These are phyloP conservation scores for Podospora appendiculata DNA, from an alignment of 495 filamentous ascomycete genomes.

Conservation along the genomic window DNA sequence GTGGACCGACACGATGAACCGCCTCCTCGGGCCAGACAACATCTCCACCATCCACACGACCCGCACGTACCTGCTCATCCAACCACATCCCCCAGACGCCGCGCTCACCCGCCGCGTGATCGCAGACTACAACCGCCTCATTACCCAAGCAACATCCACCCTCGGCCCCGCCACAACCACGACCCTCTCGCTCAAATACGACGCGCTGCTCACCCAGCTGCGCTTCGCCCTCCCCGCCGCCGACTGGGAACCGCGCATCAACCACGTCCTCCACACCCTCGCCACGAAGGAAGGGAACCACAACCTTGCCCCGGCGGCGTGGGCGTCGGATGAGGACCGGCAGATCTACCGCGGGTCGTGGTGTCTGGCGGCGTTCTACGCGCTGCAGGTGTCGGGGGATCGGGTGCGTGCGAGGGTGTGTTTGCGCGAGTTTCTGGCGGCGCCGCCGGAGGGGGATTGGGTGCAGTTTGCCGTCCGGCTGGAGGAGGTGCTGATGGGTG, in stretches of 20 bases:
- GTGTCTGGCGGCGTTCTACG: background rate
- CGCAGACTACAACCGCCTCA: conserved; percentile 2
- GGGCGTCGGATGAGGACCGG: background rate
- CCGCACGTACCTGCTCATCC: conserved; percentile 8
- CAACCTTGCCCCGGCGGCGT: background rate
- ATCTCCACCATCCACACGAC: conserved; percentile 2
- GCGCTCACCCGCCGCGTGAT: background rate
- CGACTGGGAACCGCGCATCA: background rate
- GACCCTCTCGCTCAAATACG: conserved; percentile 1
- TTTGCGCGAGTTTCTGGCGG: background rate
- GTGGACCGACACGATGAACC: conserved; percentile 4
- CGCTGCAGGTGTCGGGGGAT: background rate
- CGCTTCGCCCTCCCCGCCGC: background rate
- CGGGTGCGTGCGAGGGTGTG: background rate
- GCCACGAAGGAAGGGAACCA: background rate
- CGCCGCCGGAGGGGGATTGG: conserved; percentile 8
- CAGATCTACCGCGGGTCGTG: conserved; percentile 5
- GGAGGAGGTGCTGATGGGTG: conserved; percentile 1
- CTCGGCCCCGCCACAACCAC: background rate
- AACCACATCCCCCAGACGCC: background rate
- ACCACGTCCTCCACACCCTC: background rate
- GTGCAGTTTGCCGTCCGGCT: conserved; percentile 6
- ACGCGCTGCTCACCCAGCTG: conserved; percentile 2
- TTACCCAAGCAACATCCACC: background rate
- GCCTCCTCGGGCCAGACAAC: background rate